These are phyloP conservation scores for Lachnum nothofagi DNA, from an alignment of 2,329 filamentous ascomycete species.

Conservation along the genomic window DNA sequence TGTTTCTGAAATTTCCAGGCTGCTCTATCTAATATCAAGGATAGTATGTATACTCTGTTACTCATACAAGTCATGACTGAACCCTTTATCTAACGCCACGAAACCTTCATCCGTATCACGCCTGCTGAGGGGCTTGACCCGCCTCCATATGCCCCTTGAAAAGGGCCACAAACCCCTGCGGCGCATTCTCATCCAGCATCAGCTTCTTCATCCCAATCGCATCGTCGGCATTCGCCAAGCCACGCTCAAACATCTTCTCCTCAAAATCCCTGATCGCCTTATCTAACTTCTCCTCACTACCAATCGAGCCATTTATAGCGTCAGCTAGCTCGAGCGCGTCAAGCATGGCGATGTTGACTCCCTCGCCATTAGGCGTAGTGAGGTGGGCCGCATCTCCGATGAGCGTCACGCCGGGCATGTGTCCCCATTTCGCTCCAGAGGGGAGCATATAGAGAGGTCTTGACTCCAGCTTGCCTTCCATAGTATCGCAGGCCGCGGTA, in stretches of 20 bases:
- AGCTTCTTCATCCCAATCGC: neutral
- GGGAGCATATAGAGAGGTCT: conserved; percentile 13
- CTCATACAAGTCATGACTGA: too few species aligned
- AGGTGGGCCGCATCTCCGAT: conserved; percentile 48
- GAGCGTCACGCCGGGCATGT: conserved; percentile 38
- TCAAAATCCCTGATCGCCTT: neutral
- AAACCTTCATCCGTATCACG: too few species aligned
- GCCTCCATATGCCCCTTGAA: neutral
- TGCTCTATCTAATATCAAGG: too few species aligned
- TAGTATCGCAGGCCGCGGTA: neutral
- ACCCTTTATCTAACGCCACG: too few species aligned
- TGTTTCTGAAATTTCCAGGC: too few species aligned
- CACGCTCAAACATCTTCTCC: neutral
- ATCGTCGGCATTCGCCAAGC: neutral
- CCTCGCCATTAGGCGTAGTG: conserved; percentile 44
- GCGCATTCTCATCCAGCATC: neutral
- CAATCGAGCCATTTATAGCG: neutral
- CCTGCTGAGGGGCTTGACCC: too few species aligned
- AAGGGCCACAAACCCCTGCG: neutral
- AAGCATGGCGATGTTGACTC: conserved; percentile 34
- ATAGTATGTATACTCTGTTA: too few species aligned
- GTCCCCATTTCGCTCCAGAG: conserved; percentile 14
- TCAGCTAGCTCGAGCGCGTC: conserved; percentile 37
- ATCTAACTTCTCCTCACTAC: neutral
- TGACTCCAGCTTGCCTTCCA: neutral